Base-by-base conservation (phyloP, 345 rosid genomes). In the Cochlearia excelsa region DNA sequence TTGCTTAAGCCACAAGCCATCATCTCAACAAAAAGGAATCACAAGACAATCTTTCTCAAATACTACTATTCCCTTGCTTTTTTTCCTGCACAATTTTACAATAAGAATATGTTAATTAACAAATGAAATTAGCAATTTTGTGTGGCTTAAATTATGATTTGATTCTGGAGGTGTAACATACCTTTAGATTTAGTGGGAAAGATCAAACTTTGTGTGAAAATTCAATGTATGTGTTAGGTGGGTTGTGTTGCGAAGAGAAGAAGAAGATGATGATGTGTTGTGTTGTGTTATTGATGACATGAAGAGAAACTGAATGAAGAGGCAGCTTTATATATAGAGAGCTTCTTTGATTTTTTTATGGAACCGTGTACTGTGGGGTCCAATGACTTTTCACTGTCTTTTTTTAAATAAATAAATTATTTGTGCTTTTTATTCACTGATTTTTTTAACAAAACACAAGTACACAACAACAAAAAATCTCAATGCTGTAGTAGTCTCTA, bases 331-430 rank as follows among this genome's bases (percentile, higher is more conserved):
- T 82, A 73, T 16, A 74, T 16, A 74, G 75, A 75, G 82, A 75
- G 53, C 38, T 48, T 54, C 46, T 46, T 16, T 16, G 23, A 16
- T 45, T 33, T 54, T 54, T 9, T 74, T 30, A 61, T 48, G 75
- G 90, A 82, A 86, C 75, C 85, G 61, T 77, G 87, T 81, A 71
- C 84, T 67, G 4, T 59, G 81, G 92, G 23, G 39, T 83, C 94
- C 81, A 16, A 16, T 16, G 23, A 16, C 23, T 16, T 16, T 16
- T 16, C 23, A 16, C 23, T 16, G 23, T 16, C 23, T 16, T 16
- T 16, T 16, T 16, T 16, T 16, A 16, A 16, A 16, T 16, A 16
- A 16, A 16, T 16, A 16, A 16, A 16, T 16, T 16, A 16, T 16
- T 16, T 16, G 23, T 16, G 23, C 23, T 16, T 16, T 16, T 16